Conservation (phyloP, 75 land plant species). For the Cunninghamia lanceolata region DNA sequence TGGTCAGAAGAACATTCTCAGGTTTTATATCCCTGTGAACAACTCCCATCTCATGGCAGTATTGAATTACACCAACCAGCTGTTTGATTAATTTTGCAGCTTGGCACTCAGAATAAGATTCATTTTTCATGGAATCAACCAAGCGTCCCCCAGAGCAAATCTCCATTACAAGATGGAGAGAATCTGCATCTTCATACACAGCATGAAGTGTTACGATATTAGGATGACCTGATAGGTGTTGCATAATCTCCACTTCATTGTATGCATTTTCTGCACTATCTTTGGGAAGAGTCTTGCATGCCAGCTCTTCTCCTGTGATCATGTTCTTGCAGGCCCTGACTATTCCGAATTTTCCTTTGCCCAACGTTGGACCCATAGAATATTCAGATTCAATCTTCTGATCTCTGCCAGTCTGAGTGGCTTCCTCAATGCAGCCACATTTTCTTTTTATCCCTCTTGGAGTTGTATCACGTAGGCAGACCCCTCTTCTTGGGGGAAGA, state of each 20-base stretch:
- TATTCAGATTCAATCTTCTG: slow-evolving; percentile 42
- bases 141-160: slow-evolving; percentile 13
- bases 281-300: slow-evolving; percentile 40
- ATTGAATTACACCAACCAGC: slow-evolving; percentile 42
- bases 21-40: slow-evolving; percentile 88
- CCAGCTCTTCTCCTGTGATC: slow-evolving; percentile 17
- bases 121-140: slow-evolving; percentile 17
- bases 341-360: slow-evolving; percentile 69
- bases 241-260: too few relatives aligned
- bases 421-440: too few relatives aligned
- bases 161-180: slow-evolving; percentile 47
- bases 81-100: slow-evolving; percentile 30
- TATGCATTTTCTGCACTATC: slow-evolving; percentile 4
- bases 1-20: slow-evolving; percentile 68
- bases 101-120: slow-evolving; percentile 19
- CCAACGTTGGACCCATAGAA: slow-evolving; percentile 34
- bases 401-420: neutral
- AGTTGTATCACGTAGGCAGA: neutral
- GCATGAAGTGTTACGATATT: slow-evolving; percentile 28
- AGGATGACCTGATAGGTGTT: too few relatives aligned
- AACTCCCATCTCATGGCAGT: slow-evolving; percentile 45
- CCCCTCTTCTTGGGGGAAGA: neutral
- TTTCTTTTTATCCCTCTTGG: neutral
- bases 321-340: slow-evolving; percentile 41
- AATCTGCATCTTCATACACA: slow-evolving; percentile 32